These are phyloP conservation scores for Alternaria ventricosa DNA, from an alignment of 2,329 filamentous ascomycete genomes.

Conservation along the genomic window DNA sequence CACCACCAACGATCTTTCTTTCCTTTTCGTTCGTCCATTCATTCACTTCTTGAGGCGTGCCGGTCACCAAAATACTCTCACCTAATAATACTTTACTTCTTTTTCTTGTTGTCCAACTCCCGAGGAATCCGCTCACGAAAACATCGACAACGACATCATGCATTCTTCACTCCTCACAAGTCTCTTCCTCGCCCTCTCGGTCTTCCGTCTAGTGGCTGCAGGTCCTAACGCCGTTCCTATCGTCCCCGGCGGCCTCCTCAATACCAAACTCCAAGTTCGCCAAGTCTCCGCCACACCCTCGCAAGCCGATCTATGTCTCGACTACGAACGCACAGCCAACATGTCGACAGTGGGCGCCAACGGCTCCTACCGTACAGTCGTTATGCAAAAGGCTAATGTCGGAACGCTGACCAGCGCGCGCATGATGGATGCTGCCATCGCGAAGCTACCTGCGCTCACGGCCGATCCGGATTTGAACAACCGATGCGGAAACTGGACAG, in stretches of 20 bases:
- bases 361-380: constrained; percentile 55
- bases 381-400: constrained; percentile 52
- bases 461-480: constrained; percentile 52
- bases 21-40: constrained; percentile 22
- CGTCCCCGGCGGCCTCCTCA: constrained; percentile 1
- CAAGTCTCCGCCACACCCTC: constrained; percentile 35
- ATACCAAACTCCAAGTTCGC: constrained; percentile 31
- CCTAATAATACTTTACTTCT: constrained; percentile 19
- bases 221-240: constrained; percentile 12
- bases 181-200: constrained; percentile 34
- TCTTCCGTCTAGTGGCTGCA: constrained; percentile 28
- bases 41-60: constrained; percentile 34
- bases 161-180: constrained; percentile 33
- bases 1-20: constrained; percentile 4
- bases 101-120: background rate
- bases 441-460: constrained; percentile 49
- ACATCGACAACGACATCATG: constrained; percentile 15
- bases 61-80: constrained; percentile 31
- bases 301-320: constrained; percentile 45
- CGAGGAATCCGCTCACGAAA: background rate
- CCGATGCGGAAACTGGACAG: constrained; percentile 56
- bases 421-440: constrained; percentile 53
- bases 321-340: constrained; percentile 57
- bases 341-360: constrained; percentile 56
- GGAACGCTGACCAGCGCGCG: constrained; percentile 49